These are phyloP conservation scores for Clonostachys byssicola DNA, from an alignment of 2,329 filamentous ascomycete species.

Conservation along the genomic window DNA sequence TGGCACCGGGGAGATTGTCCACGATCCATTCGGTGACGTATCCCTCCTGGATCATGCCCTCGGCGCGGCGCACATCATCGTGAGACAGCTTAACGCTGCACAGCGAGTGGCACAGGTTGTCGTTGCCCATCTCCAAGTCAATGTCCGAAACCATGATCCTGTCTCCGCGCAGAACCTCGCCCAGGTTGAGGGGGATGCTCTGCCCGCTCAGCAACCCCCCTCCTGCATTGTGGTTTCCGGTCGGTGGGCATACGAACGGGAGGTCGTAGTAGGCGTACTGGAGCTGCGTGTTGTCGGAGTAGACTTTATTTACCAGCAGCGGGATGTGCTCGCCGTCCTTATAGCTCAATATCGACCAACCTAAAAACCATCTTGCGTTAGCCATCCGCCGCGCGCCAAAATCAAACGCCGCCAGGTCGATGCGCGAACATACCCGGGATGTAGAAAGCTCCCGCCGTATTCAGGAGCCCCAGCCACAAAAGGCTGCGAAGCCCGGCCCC, in stretches of 20 bases:
- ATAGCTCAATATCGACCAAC: constrained; percentile 82
- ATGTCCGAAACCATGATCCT: constrained; percentile 83
- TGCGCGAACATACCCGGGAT: constrained; percentile 63
- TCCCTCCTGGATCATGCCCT: constrained; percentile 69
- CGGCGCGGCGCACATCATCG: constrained; percentile 61
- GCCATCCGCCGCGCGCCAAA: neutral
- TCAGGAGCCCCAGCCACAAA: constrained; percentile 34
- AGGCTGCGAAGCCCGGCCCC: constrained; percentile 28
- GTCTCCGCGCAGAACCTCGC: constrained; percentile 83
- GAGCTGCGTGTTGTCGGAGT: constrained; percentile 84
- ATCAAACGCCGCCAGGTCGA: constrained; percentile 1
- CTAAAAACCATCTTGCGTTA: constrained; percentile 26
- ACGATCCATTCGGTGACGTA: constrained; percentile 94
- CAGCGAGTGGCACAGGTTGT: constrained; percentile 68
- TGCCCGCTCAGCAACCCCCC: constrained; percentile 70
- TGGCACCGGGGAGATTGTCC: constrained; percentile 85
- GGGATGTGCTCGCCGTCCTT: constrained; percentile 72
- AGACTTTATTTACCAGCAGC: constrained; percentile 88
- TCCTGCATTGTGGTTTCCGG: constrained; percentile 60
- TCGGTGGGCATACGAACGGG: constrained; percentile 80
- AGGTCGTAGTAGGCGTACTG: constrained; percentile 89
- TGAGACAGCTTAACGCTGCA: constrained; percentile 66
- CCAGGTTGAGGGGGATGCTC: constrained; percentile 77
- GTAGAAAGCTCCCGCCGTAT: constrained; percentile 64
- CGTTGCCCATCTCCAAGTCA: constrained; percentile 71